Evolutionary conservation across 371 early-diverging fungal species (phyloP), one percentile per base, ranked within the genome.

Genomic region (Mucor saturninus): DNA sequence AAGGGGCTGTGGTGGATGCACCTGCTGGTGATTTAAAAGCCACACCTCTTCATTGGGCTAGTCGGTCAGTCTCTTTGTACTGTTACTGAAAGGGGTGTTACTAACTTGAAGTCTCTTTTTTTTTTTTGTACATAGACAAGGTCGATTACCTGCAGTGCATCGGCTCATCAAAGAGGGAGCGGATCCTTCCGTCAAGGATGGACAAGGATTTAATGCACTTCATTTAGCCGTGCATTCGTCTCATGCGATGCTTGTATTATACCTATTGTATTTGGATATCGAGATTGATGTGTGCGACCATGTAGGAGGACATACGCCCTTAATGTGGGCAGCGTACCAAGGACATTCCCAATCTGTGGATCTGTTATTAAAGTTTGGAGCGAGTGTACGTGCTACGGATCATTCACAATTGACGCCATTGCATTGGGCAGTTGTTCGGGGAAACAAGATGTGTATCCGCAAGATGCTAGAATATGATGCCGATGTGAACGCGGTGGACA

Each of bases 311-410:
- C 89, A 93, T 38, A 97, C 98, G 13, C 87, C 95, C 29, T 74
- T 98, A 38, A 95, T 96, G 94, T 98, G 97, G 97, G 91, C 95
- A 1, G 91, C 91, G 1, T 97, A 96, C 73, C 93, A 93, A 71
- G 93, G 92, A 2, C 91, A 91, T 69, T 72, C 78, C 53, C 68
- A 89, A 61, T 77, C 86, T 29, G 81, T 93, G 7, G 84, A 87
- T 51, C 76, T 91, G 35, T 71, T 97, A 32, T 59, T 96, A 35
- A 75, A 81, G 42, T 74, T 86, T 39, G 91, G 91, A 11, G 94
- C 95, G 0, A 76, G 72, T 10, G 72, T 93, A 8, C 78, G 88
- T 32, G 79, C 85, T 14, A 75, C 70, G 40, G 96, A 97, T 63
- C 74, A 81, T 45, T 84, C 87, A 14, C 89, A 90, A 42, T 88